Conservation (phyloP, 148 eudicot species). For the Arctostaphylos glauca region DNA sequence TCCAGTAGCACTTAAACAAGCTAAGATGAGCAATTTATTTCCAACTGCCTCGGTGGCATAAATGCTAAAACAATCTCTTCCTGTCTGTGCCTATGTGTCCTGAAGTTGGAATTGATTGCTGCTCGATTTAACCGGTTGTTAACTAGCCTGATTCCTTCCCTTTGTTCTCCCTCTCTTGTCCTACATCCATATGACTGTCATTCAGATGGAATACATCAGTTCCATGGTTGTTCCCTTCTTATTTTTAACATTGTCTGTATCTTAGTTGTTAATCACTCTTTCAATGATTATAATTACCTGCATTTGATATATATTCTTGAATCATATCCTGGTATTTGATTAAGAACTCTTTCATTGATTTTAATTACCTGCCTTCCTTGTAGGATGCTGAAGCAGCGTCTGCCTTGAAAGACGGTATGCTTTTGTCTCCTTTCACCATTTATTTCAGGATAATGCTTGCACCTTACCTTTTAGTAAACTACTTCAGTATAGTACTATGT, state of each 20-base stretch:
- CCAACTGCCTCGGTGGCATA: background rate
- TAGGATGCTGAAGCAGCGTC: conserved; percentile 44
- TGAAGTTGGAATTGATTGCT: background rate
- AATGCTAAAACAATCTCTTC: background rate
- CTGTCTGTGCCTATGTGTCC: background rate
- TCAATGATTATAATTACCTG: background rate
- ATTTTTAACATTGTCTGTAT: background rate
- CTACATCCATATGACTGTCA: background rate
- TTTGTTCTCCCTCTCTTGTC: background rate
- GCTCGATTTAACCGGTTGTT: background rate
- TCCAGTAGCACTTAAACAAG: background rate
- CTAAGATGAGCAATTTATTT: background rate
- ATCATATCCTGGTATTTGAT: conserved; percentile 6
- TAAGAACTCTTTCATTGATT: background rate
- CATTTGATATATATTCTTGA: conserved; percentile 21
- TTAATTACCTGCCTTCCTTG: conserved; percentile 13
- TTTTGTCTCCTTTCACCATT: background rate
- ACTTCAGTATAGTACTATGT: background rate
- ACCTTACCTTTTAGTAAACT: background rate
- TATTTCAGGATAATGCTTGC: conserved; percentile 1
- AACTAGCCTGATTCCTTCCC: background rate
- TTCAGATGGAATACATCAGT: background rate
- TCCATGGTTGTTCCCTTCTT: background rate
- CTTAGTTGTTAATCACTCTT: background rate
- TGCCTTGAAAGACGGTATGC: conserved; percentile 48